Percentiles rank a stretch among this genome's conserved stretches.
These are phyloP conservation scores for Vitis hybrid DNA, from an alignment of 177 flowering plant genomes.

Conservation along the genomic window DNA sequence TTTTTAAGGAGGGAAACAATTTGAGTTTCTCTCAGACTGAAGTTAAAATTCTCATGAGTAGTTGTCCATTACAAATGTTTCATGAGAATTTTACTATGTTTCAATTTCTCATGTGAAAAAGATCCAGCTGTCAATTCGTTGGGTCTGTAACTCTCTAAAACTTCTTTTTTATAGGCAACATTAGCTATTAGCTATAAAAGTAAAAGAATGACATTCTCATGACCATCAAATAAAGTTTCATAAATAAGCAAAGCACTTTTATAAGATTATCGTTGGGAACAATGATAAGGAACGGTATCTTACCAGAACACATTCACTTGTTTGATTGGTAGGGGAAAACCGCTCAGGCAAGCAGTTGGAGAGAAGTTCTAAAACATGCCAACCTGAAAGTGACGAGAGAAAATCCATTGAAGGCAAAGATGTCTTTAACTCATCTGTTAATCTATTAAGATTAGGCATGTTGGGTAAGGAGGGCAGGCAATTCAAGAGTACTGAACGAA, in stretches of 20 bases:
- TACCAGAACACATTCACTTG: conserved; percentile 51
- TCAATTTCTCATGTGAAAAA: background rate
- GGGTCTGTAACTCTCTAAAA: too few species aligned
- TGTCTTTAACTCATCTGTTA: conserved; percentile 42
- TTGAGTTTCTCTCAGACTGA: too few species aligned
- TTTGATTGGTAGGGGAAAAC: conserved; percentile 36
- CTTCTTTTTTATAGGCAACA: too few species aligned
- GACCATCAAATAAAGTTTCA: background rate
- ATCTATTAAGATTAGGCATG: conserved; percentile 49
- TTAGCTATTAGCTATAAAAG: background rate
- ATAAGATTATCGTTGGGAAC: background rate
- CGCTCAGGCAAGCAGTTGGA: conserved; percentile 56
- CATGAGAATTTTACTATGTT: background rate
- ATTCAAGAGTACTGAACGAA: conserved; percentile 45
- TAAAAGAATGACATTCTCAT: background rate
- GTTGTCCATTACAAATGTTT: too few species aligned
- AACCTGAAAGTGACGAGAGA: conserved; percentile 47
- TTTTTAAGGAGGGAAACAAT: too few species aligned
- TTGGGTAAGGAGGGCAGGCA: conserved; percentile 68
- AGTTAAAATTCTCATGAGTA: too few species aligned
- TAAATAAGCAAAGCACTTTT: too few species aligned
- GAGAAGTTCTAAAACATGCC: conserved; percentile 51
- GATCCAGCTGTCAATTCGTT: too few species aligned
- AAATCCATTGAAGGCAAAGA: conserved; percentile 48
- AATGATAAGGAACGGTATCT: conserved; percentile 3